These are phyloP conservation scores for Ramularia endophylla DNA, from an alignment of 2,329 filamentous ascomycete species.

Conservation along the genomic window DNA sequence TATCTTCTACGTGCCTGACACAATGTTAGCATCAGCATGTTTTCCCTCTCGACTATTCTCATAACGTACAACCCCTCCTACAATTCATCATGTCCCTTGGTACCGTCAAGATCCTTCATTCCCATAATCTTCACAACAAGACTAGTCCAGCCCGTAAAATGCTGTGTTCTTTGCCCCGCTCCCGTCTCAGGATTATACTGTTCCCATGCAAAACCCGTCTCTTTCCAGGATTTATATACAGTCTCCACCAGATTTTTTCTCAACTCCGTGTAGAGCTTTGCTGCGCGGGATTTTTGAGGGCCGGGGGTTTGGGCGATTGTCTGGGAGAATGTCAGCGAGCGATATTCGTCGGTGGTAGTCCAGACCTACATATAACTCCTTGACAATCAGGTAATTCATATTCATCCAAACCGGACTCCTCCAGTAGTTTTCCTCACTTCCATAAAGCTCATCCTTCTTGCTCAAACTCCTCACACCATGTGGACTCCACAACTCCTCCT, in stretches of 20 bases:
- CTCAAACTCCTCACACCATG: slow-evolving; percentile 88
- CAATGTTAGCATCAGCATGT: no score
- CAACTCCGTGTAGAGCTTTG: slow-evolving; percentile 68
- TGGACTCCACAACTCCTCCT: slow-evolving; percentile 82
- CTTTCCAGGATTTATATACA: slow-evolving; percentile 78
- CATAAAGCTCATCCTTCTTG: slow-evolving; percentile 74
- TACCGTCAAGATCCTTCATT: slow-evolving; percentile 64
- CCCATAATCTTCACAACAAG: slow-evolving; percentile 96
- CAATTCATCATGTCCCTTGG: slow-evolving; percentile 44
- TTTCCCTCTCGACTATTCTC: no score
- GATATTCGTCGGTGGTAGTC: neutral
- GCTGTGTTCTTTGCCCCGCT: slow-evolving; percentile 88
- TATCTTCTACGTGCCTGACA: no score
- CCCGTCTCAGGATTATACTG: slow-evolving; percentile 96
- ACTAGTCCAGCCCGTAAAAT: slow-evolving; percentile 99
- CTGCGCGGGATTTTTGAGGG: slow-evolving; percentile 62
- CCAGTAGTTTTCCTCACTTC: slow-evolving; percentile 96
- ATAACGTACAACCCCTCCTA: no score
- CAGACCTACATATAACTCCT: slow-evolving; percentile 65
- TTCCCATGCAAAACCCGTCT: slow-evolving; percentile 97
- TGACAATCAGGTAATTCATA: slow-evolving; percentile 84
- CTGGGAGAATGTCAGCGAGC: slow-evolving; percentile 34
- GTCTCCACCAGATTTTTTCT: slow-evolving; percentile 83
- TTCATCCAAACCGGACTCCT: slow-evolving; percentile 91
- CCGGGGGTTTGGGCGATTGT: slow-evolving; percentile 59